Conservation (phyloP, 805 yeast genomes). For the Clavispora carvajalis region DNA sequence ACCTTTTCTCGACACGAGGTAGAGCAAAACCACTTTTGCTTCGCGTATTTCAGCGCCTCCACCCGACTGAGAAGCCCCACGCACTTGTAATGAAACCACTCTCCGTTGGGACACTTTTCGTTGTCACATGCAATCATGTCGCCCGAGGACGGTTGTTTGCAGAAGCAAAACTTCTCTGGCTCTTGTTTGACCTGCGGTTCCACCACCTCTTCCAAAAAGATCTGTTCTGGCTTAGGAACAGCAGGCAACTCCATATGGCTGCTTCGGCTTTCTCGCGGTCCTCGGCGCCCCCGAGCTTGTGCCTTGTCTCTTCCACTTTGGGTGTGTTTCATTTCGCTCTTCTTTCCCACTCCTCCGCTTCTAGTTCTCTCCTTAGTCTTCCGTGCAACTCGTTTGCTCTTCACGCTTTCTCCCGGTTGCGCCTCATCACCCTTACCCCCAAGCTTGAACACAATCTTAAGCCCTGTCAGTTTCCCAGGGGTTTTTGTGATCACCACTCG, state of each 20-base stretch:
- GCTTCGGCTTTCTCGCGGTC: no score
- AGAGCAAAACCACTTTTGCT: conserved; percentile 38
- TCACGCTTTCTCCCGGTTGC: not conserved
- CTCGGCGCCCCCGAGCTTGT: no score
- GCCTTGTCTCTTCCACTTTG: no score
- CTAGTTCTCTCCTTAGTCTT: no score
- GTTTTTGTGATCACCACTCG: conserved; percentile 10
- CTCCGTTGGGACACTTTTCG: conserved; percentile 38
- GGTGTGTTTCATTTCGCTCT: no score
- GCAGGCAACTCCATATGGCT: no score
- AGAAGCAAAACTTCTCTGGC: conserved; percentile 18
- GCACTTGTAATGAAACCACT: conserved; percentile 44
- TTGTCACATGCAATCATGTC: conserved; percentile 27
- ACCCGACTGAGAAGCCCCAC: conserved; percentile 36
- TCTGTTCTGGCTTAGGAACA: not conserved
- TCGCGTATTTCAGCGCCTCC: conserved; percentile 30
- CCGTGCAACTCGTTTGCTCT: not conserved
- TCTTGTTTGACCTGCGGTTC: conserved; percentile 2
- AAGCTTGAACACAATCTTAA: conserved; percentile 13
- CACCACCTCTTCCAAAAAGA: no score
- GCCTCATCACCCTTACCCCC: not conserved
- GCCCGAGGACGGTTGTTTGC: conserved; percentile 25
- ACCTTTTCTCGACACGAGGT: conserved; percentile 21
- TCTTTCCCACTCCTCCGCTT: no score
- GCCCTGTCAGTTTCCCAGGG: conserved; percentile 9